Evolutionary conservation across 257 asterid genomes (phyloP), one percentile per base, ranked within the genome.

Genomic region (Penstemon barbatus): DNA sequence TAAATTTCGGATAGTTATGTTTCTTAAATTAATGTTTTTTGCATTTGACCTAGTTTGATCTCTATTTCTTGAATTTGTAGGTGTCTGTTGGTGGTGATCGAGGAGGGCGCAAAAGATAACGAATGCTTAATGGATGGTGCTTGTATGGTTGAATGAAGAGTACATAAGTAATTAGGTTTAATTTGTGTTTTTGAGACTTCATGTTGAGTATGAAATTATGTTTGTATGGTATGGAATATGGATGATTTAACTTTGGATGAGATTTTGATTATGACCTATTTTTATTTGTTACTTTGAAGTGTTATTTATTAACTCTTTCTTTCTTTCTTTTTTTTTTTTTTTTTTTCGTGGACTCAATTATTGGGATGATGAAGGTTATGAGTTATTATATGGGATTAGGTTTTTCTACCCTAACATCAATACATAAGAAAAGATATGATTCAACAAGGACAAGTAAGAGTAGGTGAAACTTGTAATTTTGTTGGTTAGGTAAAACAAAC

Each of bases 121-220:
- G 83, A 84, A 71, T 83, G 83, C 78, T 63, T 73, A 76, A 85
- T 77, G 84, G 81, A 74, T 75, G 84, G 76, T 79, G 86, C 69
- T 48, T 53, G 5, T 77, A 56, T 18, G 50, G 68, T 68, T 72
- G 78, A 37, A 57, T 69, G 75, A 75, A 81, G 71, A 61, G 79
- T 77, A 63, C 54, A 76, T 83, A 69, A 63, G 81, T 77, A 69
- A 66, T 71, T 81, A 78, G 83, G 82, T 76, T 68, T 66, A 56
- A 73, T 70, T 60, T 69, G 54, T 80, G 61, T 63, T 56, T 57
- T 69, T 50, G 57, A 69, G 80, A 78, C 76, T 63, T 18, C 19
- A 25, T 57, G 67, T 75, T 46, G 25, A 51, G 71, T 43, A 41
- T 66, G n/a, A 51, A 48, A 45, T 57, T 48, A 61, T 69, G 64